phyloP scores from a whole-genome alignment of 139 green algal genomes.

The Pedinophyceae sp. region DNA sequence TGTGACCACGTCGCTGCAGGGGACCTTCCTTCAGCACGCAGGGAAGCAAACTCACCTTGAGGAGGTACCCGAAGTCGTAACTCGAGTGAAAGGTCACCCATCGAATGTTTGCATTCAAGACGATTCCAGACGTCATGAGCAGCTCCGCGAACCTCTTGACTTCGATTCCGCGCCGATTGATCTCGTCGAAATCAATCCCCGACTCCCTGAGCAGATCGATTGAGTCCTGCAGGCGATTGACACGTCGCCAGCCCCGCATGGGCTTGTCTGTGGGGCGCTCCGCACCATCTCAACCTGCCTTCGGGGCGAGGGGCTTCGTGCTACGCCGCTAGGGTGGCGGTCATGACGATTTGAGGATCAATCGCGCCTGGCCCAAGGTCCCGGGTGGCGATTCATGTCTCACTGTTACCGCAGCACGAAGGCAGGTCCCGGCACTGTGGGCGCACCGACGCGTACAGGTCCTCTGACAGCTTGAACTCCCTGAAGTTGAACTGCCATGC shows the following conservation, averaged over 20 bases:
- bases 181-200: constrained; percentile 91
- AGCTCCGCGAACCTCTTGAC: constrained; percentile 87
- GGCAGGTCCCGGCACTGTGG: too few relatives aligned
- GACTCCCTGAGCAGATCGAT: constrained; percentile 92
- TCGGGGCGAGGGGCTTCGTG: too few relatives aligned
- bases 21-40: too few relatives aligned
- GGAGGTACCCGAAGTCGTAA: constrained; percentile 98
- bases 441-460: constrained; percentile 97
- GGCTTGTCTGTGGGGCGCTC: too few relatives aligned
- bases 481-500: constrained; percentile 99
- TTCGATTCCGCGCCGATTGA: constrained; percentile 78
- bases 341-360: too few relatives aligned
- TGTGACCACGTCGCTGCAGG: too few relatives aligned
- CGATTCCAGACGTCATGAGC: constrained; percentile 87
- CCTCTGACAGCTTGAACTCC: constrained; percentile 78
- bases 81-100: constrained; percentile 84
- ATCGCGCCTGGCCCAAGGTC: too few relatives aligned
- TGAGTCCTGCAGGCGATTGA: constrained; percentile 77
- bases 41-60: constrained; percentile 95
- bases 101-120: constrained; percentile 82
- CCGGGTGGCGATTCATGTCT: too few relatives aligned
- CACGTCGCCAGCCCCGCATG: too few relatives aligned
- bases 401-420: too few relatives aligned
- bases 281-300: too few relatives aligned
- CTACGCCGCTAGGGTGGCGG: too few relatives aligned